These are phyloP conservation scores for Podospora conica DNA, from an alignment of 495 filamentous ascomycete species.

Conservation along the genomic window DNA sequence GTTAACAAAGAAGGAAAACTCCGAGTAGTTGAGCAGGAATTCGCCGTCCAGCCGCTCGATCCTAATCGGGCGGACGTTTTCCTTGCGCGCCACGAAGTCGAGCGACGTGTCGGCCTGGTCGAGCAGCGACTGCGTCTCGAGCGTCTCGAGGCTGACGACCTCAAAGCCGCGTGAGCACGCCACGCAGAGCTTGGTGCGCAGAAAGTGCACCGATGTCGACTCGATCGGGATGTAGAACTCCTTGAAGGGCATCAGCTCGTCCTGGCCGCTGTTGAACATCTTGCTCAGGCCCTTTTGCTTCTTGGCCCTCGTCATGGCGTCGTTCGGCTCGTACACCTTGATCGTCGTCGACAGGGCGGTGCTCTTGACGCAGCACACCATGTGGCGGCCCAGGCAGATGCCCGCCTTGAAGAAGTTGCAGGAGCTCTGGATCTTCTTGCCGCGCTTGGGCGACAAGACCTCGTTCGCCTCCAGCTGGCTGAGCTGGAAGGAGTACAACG, in stretches of 20 bases:
- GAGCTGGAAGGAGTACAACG: slow-evolving; percentile 77
- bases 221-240: slow-evolving; percentile 99
- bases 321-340: slow-evolving; percentile 96
- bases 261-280: slow-evolving; percentile 90
- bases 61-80: slow-evolving; percentile 92
- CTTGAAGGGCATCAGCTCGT: slow-evolving; percentile 93
- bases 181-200: slow-evolving; percentile 93
- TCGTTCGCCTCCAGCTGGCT: slow-evolving; percentile 78
- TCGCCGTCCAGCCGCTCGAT: slow-evolving; percentile 95
- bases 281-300: slow-evolving; percentile 89
- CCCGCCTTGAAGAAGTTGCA: slow-evolving; percentile 98
- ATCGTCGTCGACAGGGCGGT: slow-evolving; percentile 86
- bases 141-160: slow-evolving; percentile 91
- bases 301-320: slow-evolving; percentile 77
- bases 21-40: slow-evolving; percentile 95
- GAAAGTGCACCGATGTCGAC: slow-evolving; percentile 92
- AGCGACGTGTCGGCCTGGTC: slow-evolving; percentile 98
- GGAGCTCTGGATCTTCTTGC: slow-evolving; percentile 96
- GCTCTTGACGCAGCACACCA: slow-evolving; percentile 92
- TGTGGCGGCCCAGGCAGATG: slow-evolving; percentile 86
- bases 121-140: slow-evolving; percentile 92
- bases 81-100: slow-evolving; percentile 89
- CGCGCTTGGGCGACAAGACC: slow-evolving; percentile 67
- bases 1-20: slow-evolving; percentile 99
- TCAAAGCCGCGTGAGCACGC: slow-evolving; percentile 95